Evolutionary conservation across 202 grass and related monocot species (phyloP).

Genomic region (Saccharum hybrid): DNA sequence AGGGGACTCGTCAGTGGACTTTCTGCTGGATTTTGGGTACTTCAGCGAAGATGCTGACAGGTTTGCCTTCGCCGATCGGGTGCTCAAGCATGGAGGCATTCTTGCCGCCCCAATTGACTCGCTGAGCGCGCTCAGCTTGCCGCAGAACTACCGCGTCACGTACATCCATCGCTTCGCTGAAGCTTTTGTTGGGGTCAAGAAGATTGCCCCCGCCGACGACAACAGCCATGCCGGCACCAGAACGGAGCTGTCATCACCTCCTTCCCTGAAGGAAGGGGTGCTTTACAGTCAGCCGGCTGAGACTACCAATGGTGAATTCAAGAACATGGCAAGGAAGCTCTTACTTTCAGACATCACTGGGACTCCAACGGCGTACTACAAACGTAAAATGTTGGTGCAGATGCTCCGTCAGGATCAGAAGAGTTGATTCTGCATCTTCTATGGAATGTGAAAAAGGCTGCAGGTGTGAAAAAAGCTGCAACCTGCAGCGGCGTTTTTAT

Average conservation of each 20-base stretch:
- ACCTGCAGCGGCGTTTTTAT: slow-evolving; percentile 20
- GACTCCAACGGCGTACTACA: neutral
- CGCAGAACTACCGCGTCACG: slow-evolving; percentile 61
- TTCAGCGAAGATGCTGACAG: slow-evolving; percentile 51
- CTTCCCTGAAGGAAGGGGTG: slow-evolving; percentile 37
- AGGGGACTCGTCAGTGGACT: slow-evolving; percentile 60
- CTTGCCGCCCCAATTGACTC: slow-evolving; percentile 46
- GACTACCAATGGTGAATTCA: neutral
- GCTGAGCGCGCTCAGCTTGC: slow-evolving; percentile 47
- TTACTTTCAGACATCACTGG: slow-evolving; percentile 45
- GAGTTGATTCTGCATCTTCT: slow-evolving; percentile 49
- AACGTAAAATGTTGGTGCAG: neutral
- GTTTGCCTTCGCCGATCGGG: slow-evolving; percentile 61
- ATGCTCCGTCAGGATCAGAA: slow-evolving; percentile 29
- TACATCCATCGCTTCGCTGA: slow-evolving; percentile 59
- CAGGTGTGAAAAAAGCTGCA: slow-evolving; percentile 29
- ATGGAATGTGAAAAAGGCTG: slow-evolving; percentile 43
- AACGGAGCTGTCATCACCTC: slow-evolving; percentile 8
- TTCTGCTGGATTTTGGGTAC: slow-evolving; percentile 55
- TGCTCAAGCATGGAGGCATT: slow-evolving; percentile 66
- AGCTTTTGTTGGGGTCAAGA: slow-evolving; percentile 68
- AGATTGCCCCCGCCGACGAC: slow-evolving; percentile 34
- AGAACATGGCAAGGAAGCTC: slow-evolving; percentile 36
- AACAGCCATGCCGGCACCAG: neutral
- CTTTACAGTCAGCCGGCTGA: slow-evolving; percentile 23